Evolutionary conservation across 129 eudicot genomes (phyloP), one percentile per base, ranked within the genome.

Genomic region (Pulicaria dysenterica): DNA sequence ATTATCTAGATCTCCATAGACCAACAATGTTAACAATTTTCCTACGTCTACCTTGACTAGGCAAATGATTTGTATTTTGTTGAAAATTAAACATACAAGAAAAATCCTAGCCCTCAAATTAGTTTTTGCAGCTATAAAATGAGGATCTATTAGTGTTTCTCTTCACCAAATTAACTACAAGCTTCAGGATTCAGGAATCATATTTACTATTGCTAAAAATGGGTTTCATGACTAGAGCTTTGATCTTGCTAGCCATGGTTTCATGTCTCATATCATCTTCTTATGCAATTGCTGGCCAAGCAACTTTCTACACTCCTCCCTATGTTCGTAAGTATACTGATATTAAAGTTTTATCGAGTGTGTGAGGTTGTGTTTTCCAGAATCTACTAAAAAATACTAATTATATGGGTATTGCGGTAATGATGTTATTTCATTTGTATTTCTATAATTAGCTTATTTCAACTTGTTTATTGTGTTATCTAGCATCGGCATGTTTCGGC

Each of bases 241-340:
- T 77, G 11, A 50, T 69, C 65, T 39, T 77, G 48, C 39, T 77
- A 6, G 77, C 48, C 24, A 42, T 75, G 47, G 68, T 72, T 9
- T 70, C 82, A 58, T 81, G 67, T 13, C 69, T 84, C 31, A 54
- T 54, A 16, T 81, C 89, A 0, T 64, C 81, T 56, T 75, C 78
- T 68, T 54, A 66, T 44, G 85, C 83, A 15, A 77, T 64, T 40
- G 61, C 75, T 4, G 89, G 89, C 58, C 65, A 72, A 69, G 89
- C 89, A 4, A 81, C 89, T 11, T 84, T 73, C 78, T 84, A 84
- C 48, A 73, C 83, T 5, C 54, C 54, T 9, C 76, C 82, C 43
- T 85, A 77, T 12, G 46, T 53, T 49, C 89, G 89, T 85, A 64
- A 81, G 83, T 70, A 51, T 46, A 49, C 40, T 17, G 14, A 55